phyloP scores from a whole-genome alignment of 345 rosid species.

The Mercurialis annua region DNA sequence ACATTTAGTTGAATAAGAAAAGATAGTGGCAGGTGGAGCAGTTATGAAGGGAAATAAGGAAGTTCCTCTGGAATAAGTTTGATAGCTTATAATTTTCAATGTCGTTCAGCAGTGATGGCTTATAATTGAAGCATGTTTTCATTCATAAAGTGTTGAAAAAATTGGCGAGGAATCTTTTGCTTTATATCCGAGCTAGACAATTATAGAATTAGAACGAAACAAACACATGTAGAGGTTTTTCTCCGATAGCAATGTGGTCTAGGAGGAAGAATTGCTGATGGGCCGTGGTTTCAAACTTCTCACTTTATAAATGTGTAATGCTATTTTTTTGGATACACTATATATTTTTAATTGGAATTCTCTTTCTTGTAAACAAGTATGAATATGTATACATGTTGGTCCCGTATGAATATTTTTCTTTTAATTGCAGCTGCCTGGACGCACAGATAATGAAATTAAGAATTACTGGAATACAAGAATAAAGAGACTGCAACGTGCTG shows the following conservation, averaged over 20 bases:
- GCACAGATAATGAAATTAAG: constrained; percentile 98
- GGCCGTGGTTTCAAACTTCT: neutral
- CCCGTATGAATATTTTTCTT: neutral
- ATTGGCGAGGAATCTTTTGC: neutral
- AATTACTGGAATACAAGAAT: constrained; percentile 98
- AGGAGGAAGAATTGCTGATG: neutral
- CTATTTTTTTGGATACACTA: neutral
- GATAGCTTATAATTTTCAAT: neutral
- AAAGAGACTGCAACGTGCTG: constrained; percentile 91
- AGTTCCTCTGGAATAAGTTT: neutral
- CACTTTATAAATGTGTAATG: neutral
- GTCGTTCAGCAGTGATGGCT: no score
- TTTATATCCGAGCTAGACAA: neutral
- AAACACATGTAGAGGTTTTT: neutral
- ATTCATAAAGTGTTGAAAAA: neutral
- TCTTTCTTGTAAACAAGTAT: neutral
- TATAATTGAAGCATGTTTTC: neutral
- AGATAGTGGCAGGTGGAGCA: no score
- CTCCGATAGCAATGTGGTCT: neutral
- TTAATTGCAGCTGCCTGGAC: constrained; percentile 75
- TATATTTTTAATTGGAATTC: neutral
- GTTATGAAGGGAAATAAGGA: neutral
- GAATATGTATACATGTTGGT: no score
- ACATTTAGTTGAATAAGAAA: no score
- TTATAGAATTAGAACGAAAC: neutral